These are phyloP conservation scores for Dovyalis caffra DNA, from an alignment of 345 rosid genomes.

Conservation along the genomic window DNA sequence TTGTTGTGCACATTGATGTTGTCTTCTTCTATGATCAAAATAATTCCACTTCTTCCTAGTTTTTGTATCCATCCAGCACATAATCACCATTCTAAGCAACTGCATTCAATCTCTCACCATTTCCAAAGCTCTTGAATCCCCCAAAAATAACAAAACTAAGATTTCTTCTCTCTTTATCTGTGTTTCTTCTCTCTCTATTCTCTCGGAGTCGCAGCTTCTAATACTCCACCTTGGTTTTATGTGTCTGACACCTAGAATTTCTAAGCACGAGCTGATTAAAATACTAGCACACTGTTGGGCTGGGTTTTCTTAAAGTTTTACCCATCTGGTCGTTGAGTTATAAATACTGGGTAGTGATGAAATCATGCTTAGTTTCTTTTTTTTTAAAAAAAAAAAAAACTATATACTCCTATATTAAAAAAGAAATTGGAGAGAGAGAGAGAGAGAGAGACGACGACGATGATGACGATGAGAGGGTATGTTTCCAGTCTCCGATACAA, in stretches of 20 bases:
- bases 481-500: constrained; percentile 61
- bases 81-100: constrained; percentile 37
- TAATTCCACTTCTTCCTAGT: constrained; percentile 48
- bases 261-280: constrained; percentile 24
- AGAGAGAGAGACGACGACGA: neutral
- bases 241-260: constrained; percentile 36
- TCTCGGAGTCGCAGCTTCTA: constrained; percentile 32
- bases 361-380: constrained; percentile 37
- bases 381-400: no score
- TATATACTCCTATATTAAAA: neutral
- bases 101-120: constrained; percentile 41
- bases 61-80: constrained; percentile 43
- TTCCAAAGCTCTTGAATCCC: constrained; percentile 36
- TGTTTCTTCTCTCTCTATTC: constrained; percentile 17
- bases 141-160: constrained; percentile 11
- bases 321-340: constrained; percentile 64
- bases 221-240: constrained; percentile 31
- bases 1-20: constrained; percentile 37
- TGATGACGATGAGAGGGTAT: constrained; percentile 16
- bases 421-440: constrained; percentile 15
- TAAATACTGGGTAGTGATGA: constrained; percentile 67
- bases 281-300: constrained; percentile 28
- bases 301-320: constrained; percentile 51
- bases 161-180: neutral
- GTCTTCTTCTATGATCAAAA: constrained; percentile 56